Conservation (phyloP, 768 basidiomycete genomes). For the Lactarius pseudohatsudake region DNA sequence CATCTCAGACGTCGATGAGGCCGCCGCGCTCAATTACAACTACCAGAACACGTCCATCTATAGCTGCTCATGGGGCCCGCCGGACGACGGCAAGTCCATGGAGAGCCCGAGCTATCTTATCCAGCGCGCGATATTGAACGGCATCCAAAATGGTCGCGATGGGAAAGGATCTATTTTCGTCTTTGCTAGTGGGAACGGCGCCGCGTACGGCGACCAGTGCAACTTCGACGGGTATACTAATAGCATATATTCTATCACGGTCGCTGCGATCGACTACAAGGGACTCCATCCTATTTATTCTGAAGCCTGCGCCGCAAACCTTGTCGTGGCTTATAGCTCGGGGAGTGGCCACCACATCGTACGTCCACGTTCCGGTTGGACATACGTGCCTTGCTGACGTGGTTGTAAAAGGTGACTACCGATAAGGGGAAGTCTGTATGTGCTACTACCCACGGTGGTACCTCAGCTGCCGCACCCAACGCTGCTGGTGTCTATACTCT, state of each 20-base stretch:
- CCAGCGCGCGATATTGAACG: constrained; percentile 90
- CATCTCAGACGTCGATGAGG: constrained; percentile 95
- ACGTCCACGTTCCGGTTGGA: constrained; percentile 36
- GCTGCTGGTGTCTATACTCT: constrained; percentile 93
- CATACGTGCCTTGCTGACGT: constrained; percentile 25
- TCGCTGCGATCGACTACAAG: constrained; percentile 91
- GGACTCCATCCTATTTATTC: constrained; percentile 96
- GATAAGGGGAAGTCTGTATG: constrained; percentile 87
- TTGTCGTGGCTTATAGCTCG: constrained; percentile 95
- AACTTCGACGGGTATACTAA: constrained; percentile 99
- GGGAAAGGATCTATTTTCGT: constrained; percentile 95
- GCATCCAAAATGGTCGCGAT: constrained; percentile 82
- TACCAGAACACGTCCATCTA: constrained; percentile 91
- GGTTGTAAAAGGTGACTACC: constrained; percentile 74
- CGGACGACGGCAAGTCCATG: constrained; percentile 93
- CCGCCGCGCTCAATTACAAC: constrained; percentile 90
- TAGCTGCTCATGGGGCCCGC: constrained; percentile 98
- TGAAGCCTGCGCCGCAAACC: constrained; percentile 95
- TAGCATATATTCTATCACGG: constrained; percentile 93
- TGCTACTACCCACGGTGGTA: constrained; percentile 85
- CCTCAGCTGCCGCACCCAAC: constrained; percentile 96
- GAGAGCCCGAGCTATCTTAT: constrained; percentile 91
- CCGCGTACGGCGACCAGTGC: constrained; percentile 88
- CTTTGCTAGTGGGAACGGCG: constrained; percentile 97
- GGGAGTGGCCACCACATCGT: constrained; percentile 94